Evolutionary conservation across 75 land plant species (phyloP).

Genomic region (Pinus albicaulis): DNA sequence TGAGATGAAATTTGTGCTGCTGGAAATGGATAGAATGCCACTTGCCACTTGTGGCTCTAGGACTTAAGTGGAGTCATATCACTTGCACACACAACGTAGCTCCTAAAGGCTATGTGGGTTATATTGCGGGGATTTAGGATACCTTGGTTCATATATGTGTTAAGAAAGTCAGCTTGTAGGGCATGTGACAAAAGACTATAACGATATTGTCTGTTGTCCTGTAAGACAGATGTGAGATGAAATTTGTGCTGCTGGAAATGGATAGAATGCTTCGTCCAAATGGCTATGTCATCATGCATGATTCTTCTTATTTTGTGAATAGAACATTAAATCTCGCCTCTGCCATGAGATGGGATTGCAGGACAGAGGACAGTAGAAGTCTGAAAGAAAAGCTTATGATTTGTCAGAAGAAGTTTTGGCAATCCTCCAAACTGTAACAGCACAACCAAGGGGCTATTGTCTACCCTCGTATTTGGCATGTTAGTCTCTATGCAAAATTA

Average conservation of each 20-base stretch:
- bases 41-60: not conserved
- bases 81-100: too few species aligned
- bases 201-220: not conserved
- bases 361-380: constrained; percentile 21
- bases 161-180: too few species aligned
- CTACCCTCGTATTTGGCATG: not conserved
- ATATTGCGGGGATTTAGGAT: too few species aligned
- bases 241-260: constrained; percentile 58
- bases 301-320: constrained; percentile 29
- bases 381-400: constrained; percentile 25
- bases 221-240: constrained; percentile 50
- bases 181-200: not conserved
- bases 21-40: constrained; percentile 57
- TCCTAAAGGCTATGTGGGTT: too few species aligned
- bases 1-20: constrained; percentile 56
- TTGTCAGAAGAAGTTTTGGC: constrained; percentile 43
- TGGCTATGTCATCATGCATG: constrained; percentile 35
- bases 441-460: not conserved
- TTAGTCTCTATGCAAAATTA: not conserved
- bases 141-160: too few species aligned
- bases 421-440: not conserved
- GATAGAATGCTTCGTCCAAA: constrained; percentile 46
- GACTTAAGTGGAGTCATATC: too few species aligned
- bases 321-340: constrained; percentile 24
- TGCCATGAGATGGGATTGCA: constrained; percentile 54